Evolutionary conservation across 208 protist species (phyloP).

Genomic region (Leptomonas seymouri): DNA sequence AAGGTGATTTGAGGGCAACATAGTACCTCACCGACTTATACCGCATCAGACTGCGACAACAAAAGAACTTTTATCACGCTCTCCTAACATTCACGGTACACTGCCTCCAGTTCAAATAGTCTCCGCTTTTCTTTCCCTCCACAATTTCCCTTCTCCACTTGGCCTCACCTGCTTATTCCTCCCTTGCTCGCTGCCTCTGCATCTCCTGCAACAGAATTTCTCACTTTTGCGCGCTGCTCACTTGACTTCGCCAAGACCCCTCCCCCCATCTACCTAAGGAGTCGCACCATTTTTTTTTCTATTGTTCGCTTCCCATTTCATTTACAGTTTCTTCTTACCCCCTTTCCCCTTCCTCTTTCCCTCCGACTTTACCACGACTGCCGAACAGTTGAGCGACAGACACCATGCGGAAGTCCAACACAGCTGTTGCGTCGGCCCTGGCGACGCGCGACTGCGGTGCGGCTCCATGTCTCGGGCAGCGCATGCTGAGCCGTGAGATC

Average conservation of each 20-base stretch:
- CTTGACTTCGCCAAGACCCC: not conserved
- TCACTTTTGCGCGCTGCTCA: not conserved
- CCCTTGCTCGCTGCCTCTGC: too few relatives aligned
- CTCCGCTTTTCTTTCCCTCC: too few relatives aligned
- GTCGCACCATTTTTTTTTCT: not conserved
- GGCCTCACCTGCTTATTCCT: too few relatives aligned
- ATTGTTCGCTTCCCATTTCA: not conserved
- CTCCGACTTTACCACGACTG: not conserved
- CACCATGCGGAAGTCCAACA: slow-evolving; percentile 7
- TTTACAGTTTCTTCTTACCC: too few relatives aligned
- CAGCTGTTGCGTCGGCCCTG: not conserved
- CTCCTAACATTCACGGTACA: too few relatives aligned
- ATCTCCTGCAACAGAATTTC: too few relatives aligned
- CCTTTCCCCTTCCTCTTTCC: not conserved
- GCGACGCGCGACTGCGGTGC: not conserved
- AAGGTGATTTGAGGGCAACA: too few relatives aligned
- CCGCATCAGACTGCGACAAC: too few relatives aligned
- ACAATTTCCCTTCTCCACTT: too few relatives aligned
- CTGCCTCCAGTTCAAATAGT: too few relatives aligned
- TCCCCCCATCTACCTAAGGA: not conserved
- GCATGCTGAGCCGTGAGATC: slow-evolving; percentile 46
- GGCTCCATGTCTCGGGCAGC: slow-evolving; percentile 27
- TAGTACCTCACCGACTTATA: too few relatives aligned
- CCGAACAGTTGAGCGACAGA: not conserved
- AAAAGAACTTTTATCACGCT: too few relatives aligned